Base-by-base conservation (phyloP, 306 rosid genomes). In the Castanopsis chinensis region DNA sequence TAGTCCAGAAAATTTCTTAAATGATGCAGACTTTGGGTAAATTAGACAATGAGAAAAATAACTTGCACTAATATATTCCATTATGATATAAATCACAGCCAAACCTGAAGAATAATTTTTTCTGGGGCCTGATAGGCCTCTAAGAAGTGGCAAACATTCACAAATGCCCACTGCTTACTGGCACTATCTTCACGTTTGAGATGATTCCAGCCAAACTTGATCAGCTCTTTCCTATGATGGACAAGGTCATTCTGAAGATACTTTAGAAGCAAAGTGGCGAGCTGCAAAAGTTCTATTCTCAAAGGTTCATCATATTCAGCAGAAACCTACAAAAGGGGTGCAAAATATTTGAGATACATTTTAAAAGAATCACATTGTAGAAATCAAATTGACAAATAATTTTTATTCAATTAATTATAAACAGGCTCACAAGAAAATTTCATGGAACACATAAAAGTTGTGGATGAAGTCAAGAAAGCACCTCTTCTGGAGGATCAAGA, bases 401-500 rank as follows among this genome's bases (percentile, higher is more conserved):
- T 70, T 63, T 64, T 53, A 54, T 58, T 73, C 35, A 58, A 69
- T 55, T 54, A 74, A 17, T 30, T 27, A 18, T 23, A 43, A 49
- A 49, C 8, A 53, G 17, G 55, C 18, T 61, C 11, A n/a, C 21
- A 49, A 60, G 73, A 32, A 15, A 71, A 54, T 25, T 60, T 3
- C 69, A 32, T 20, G 64, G 43, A 53, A 74, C 55, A 87, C 19
- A 59, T 4, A 20, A 71, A 61, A 57, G 71, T 30, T 52, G 68
- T 6, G 58, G 49, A 52, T 9, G 41, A 53, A 51, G 74, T 76
- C 20, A 76, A 43, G 74, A 75, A 55, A 78, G 79, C 76, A 96
- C 99, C 97, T 93, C 99, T 84, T 96, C 99, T 15, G 97, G 99
- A 82, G 99, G 99, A 89, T 96, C 99, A 32, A 96, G 98, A 93